Percentiles rank a stretch among this genome's conserved stretches.
These are phyloP conservation scores for Ceratobasidium sp. DNA, from an alignment of 1,284 basidiomycete genomes.

Conservation along the genomic window DNA sequence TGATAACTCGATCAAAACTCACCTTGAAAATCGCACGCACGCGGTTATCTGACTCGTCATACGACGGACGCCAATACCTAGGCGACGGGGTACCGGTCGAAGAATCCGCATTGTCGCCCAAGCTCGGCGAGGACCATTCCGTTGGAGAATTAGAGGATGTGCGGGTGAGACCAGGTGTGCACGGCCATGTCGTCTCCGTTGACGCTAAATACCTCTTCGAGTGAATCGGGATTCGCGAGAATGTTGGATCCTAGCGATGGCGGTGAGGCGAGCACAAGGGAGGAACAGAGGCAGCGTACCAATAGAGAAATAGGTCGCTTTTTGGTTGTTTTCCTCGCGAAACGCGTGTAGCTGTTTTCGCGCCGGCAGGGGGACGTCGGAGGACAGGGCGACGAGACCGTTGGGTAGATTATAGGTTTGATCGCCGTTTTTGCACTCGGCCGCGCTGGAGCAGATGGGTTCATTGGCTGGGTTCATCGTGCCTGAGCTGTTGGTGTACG, in stretches of 20 bases:
- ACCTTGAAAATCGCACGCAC: conserved; percentile 76
- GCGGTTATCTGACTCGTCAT: conserved; percentile 80
- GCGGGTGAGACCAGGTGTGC: conserved; percentile 85
- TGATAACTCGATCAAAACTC: not conserved
- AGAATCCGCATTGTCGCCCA: conserved; percentile 87
- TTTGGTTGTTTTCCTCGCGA: conserved; percentile 55
- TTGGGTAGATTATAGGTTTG: conserved; percentile 80
- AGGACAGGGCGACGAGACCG: conserved; percentile 62
- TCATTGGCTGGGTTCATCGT: conserved; percentile 46
- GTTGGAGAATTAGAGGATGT: conserved; percentile 83
- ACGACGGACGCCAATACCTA: conserved; percentile 82
- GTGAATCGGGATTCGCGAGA: conserved; percentile 66
- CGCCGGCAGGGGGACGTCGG: conserved; percentile 79
- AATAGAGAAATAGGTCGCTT: conserved; percentile 50
- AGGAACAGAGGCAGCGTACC: conserved; percentile 49
- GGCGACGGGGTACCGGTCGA: conserved; percentile 81
- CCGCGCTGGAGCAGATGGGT: conserved; percentile 72
- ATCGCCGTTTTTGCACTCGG: conserved; percentile 66
- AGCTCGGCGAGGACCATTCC: conserved; percentile 79
- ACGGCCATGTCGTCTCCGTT: conserved; percentile 74
- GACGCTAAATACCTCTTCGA: conserved; percentile 66
- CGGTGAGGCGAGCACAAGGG: no score
- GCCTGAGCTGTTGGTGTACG: conserved; percentile 48
- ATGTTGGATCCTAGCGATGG: conserved; percentile 77
- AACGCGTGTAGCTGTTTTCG: conserved; percentile 51